Base-by-base conservation (phyloP, 352 stramenopile genomes). In the Thraustochytrium striatum region DNA sequence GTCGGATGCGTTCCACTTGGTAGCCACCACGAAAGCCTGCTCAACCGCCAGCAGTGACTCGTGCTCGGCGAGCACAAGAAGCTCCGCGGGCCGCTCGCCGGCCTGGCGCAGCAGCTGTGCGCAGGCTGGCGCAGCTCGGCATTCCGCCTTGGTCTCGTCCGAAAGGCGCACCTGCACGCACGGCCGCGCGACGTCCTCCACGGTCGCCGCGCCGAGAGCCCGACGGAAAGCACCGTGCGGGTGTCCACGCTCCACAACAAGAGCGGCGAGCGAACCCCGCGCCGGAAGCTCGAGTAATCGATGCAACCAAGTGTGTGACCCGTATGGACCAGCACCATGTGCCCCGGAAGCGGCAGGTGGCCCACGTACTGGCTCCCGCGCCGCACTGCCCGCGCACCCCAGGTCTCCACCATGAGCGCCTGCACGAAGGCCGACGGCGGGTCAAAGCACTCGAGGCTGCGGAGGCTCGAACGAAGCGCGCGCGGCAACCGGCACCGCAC, bases 401-500 rank as follows among this genome's bases (percentile, higher is more conserved):
- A 55, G 25, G 47, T 25, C 25, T 55, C 41, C 16, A 32, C 7
- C 65, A 75, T 62, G 25, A 75, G 65, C 28, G 65, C 43, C 50
- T 75, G 65, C 30, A 75, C 65, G 50, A 75, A 75, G 43, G 65
- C 65, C 36, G 44, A 39, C 25, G 52, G 3, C 28, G 30, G 41
- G 32, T 75, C 65, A 43, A 61, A 75, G 3, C 28, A 30, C 5
- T 25, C n/a, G 7, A 75, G 11, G 13, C 52, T 39, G 16, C 52
- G 25, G 7, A 43, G 43, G 8, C 21, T 36, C 2, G 30, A 30
- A 32, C 61, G 52, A 9, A 61, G 35, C 11, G 50, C 65, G 16
- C 91, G 88, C 43, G 91, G 91, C 33, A 94, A 36, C 19, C 91
- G 86, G 82, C 87, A 80, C 7, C 91, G 79, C 36, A 86, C 85